phyloP scores from a whole-genome alignment of 768 basidiomycete species.

The Strobilomyces confusus region DNA sequence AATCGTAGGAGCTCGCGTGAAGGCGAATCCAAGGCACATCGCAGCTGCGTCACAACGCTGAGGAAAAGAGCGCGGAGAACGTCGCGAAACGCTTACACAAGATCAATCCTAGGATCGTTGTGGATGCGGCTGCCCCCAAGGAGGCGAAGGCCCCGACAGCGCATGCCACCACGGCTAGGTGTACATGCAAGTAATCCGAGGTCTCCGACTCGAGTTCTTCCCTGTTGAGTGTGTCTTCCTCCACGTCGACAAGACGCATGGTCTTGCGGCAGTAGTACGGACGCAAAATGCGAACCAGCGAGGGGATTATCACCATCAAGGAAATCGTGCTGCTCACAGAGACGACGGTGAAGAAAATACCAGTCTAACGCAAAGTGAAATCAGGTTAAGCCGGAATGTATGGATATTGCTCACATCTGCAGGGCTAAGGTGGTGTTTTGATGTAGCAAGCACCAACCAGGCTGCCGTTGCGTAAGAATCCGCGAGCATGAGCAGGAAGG shows the following conservation, averaged over 20 bases:
- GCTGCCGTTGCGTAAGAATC: slow-evolving; percentile 8
- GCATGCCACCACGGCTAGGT: slow-evolving; percentile 23
- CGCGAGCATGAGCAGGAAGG: slow-evolving; percentile 19
- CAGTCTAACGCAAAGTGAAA: slow-evolving; percentile 18
- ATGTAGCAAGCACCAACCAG: slow-evolving; percentile 25
- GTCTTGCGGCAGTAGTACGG: slow-evolving; percentile 21
- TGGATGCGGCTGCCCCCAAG: slow-evolving; percentile 13
- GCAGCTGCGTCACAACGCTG: slow-evolving; percentile 13
- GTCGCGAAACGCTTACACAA: slow-evolving; percentile 8
- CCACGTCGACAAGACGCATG: neutral
- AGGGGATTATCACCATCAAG: slow-evolving; percentile 20
- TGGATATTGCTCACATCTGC: slow-evolving; percentile 16
- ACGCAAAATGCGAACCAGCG: slow-evolving; percentile 23
- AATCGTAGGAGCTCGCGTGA: slow-evolving; percentile 16
- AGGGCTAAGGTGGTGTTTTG: slow-evolving; percentile 26
- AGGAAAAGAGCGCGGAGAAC: neutral
- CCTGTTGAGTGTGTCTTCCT: neutral
- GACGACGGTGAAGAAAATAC: slow-evolving; percentile 20
- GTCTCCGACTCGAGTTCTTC: slow-evolving; percentile 3
- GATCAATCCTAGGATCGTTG: slow-evolving; percentile 4
- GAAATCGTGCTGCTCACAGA: slow-evolving; percentile 16
- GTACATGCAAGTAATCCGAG: slow-evolving; percentile 29
- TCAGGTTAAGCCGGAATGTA: neutral
- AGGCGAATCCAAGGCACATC: slow-evolving; percentile 14
- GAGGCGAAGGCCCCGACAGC: slow-evolving; percentile 9